Percentiles rank a stretch among this genome's conserved stretches.
Evolutionary conservation across 257 asterid genomes (phyloP).

Genomic region (Anisodus tanguticus): DNA sequence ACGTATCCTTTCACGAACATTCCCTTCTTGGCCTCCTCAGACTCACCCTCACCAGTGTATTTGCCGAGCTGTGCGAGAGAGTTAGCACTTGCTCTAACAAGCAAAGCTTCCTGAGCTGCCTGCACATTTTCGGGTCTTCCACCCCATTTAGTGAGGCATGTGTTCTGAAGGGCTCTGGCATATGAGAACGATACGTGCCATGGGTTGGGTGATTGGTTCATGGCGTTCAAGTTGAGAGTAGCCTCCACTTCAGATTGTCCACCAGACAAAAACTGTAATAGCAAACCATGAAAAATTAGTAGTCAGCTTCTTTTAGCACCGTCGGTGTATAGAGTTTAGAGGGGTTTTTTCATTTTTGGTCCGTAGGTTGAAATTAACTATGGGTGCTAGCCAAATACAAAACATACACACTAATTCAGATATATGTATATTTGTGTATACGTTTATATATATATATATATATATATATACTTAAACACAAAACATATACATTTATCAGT

Average conservation of each 20-base stretch:
- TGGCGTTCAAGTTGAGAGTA: constrained; percentile 67
- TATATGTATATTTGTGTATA: too few relatives aligned
- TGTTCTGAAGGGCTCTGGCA: constrained; percentile 79
- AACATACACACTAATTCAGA: too few relatives aligned
- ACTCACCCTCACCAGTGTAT: constrained; percentile 68
- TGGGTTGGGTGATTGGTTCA: constrained; percentile 72
- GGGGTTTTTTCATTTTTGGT: too few relatives aligned
- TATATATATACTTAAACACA: too few relatives aligned
- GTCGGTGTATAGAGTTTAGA: not conserved
- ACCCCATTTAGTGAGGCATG: constrained; percentile 76
- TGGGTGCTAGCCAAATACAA: too few relatives aligned
- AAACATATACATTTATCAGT: too few relatives aligned
- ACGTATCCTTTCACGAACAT: constrained; percentile 67
- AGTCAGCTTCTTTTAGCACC: not conserved
- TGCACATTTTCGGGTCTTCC: constrained; percentile 66
- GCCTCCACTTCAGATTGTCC: constrained; percentile 85
- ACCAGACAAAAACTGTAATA: constrained; percentile 64
- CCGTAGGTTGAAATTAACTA: too few relatives aligned
- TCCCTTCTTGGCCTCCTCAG: constrained; percentile 74
- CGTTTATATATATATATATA: too few relatives aligned
- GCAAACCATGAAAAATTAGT: not conserved
- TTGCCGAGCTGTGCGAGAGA: constrained; percentile 78
- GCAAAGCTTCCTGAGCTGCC: constrained; percentile 68
- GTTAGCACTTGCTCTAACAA: constrained; percentile 63
- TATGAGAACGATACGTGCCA: constrained; percentile 76